Evolutionary conservation across 2,329 filamentous ascomycete species (phyloP), one percentile per base, ranked within the genome.

Genomic region (Paracoccidioides brasiliensis): DNA sequence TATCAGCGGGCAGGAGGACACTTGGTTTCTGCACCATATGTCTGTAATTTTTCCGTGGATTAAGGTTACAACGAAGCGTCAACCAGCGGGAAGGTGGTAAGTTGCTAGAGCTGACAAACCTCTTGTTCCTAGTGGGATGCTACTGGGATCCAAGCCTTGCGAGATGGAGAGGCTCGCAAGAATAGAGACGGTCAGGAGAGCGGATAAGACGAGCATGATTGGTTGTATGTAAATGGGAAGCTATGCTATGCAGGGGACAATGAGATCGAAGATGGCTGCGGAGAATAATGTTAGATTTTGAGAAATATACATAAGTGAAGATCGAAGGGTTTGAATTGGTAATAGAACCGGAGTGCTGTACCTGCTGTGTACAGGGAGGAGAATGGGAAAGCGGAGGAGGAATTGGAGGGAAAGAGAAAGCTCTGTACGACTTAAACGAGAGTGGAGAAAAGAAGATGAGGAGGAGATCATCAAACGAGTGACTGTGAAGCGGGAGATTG

Each of bases 11-110:
- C 74, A 76, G 12, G 71, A 62, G 4, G 69, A 65, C 30, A 65
- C 66, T 58, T 76, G 74, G 41, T 67, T 64, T 42, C 61, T 55
- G 60, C 74, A 76, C 74, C 74, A 76, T 56, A 67, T 60, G 8
- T 67, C 71, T 75, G 59, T 60, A 45, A 8, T 15, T 22, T 22
- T 22, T 22, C 22, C 22, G 22, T 22, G 22, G 22, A 22, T 22
- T 22, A 22, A 22, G 22, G 22, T 22, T 22, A 22, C 22, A 22
- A 22, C 22, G 22, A 22, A 22, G 22, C 22, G 22, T 22, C 22
- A 22, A 22, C 1, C 22, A 22, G 22, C 2, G 22, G 22, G 22
- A 22, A 22, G 22, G 22, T 22, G 22, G 22, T 22, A 22, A 22
- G 22, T 22, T 22, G 1, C 22, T 22, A 22, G 22, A 22, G 22